Evolutionary conservation across 2,329 filamentous ascomycete species (phyloP).

Genomic region (Clonostachys chloroleuca): DNA sequence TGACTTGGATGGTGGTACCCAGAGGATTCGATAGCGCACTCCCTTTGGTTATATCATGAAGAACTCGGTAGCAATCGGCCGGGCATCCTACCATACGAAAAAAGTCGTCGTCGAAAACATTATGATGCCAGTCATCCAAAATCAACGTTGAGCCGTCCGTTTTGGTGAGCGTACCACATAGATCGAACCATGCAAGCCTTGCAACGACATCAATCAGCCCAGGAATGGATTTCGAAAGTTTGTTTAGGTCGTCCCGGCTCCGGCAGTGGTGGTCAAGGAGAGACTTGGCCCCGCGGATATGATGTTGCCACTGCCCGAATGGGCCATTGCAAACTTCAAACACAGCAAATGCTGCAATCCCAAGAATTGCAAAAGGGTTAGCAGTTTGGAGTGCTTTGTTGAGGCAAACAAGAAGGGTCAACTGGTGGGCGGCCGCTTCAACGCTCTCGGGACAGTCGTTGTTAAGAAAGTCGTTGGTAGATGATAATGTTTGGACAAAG

Average conservation of each 20-base stretch:
- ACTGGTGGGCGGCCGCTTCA: conserved; percentile 9
- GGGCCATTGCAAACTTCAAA: conserved; percentile 26
- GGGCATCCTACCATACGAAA: conserved; percentile 30
- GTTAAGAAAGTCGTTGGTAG: no score
- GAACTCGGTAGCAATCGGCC: conserved; percentile 26
- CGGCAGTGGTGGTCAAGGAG: conserved; percentile 32
- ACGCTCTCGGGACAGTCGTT: background rate
- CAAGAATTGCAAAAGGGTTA: conserved; percentile 33
- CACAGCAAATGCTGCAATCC: conserved; percentile 37
- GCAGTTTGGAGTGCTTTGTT: conserved; percentile 29
- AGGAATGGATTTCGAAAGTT: conserved; percentile 20
- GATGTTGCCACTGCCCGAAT: conserved; percentile 30
- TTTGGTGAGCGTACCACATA: conserved; percentile 18
- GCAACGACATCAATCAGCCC: conserved; percentile 29
- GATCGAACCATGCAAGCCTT: conserved; percentile 34
- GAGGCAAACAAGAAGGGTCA: conserved; percentile 26
- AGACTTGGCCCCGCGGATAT: conserved; percentile 30
- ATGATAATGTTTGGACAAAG: no score
- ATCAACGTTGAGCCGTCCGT: conserved; percentile 13
- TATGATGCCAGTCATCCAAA: conserved; percentile 35
- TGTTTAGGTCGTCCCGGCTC: conserved; percentile 20
- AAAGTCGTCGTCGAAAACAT: conserved; percentile 20
- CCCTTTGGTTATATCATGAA: conserved; percentile 21
- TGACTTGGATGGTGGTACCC: no score
- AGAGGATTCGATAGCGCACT: no score